Evolutionary conservation across 768 basidiomycete species (phyloP).

Genomic region (Inosperma sp.): DNA sequence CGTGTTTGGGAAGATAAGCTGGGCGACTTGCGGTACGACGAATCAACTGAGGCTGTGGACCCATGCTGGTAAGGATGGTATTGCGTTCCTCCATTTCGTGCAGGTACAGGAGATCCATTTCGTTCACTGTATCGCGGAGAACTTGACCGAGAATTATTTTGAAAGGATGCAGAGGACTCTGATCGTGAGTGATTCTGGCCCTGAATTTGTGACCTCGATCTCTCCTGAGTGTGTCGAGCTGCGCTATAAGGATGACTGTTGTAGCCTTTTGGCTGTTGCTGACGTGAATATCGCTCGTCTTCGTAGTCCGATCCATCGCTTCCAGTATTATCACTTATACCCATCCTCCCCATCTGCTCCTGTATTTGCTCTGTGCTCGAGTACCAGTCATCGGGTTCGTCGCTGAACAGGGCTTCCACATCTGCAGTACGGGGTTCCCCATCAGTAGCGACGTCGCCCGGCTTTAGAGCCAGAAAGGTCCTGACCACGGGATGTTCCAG

Average conservation of each 20-base stretch:
- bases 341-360: constrained; percentile 49
- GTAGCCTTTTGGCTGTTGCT: constrained; percentile 36
- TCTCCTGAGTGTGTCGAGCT: constrained; percentile 36
- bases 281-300: constrained; percentile 50
- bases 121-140: constrained; percentile 37
- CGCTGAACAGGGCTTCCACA: constrained; percentile 49
- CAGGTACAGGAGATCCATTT: constrained; percentile 29
- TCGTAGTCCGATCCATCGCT: constrained; percentile 69
- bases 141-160: constrained; percentile 35
- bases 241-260: constrained; percentile 40
- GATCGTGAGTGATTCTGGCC: constrained; percentile 49
- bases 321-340: constrained; percentile 34
- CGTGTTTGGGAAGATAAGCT: constrained; percentile 41
- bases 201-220: constrained; percentile 38
- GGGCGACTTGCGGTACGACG: constrained; percentile 51
- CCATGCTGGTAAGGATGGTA: constrained; percentile 24
- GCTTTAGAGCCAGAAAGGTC: constrained; percentile 76
- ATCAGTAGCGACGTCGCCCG: constrained; percentile 78
- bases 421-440: constrained; percentile 55
- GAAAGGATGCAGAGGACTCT: constrained; percentile 45
- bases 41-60: constrained; percentile 40
- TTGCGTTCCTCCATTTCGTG: constrained; percentile 27
- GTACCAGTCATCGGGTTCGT: constrained; percentile 36
- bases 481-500: constrained; percentile 77
- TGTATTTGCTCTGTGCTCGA: constrained; percentile 39